These are phyloP conservation scores for Pseudotsuga menziesii DNA, from an alignment of 75 land plant genomes.

Conservation along the genomic window DNA sequence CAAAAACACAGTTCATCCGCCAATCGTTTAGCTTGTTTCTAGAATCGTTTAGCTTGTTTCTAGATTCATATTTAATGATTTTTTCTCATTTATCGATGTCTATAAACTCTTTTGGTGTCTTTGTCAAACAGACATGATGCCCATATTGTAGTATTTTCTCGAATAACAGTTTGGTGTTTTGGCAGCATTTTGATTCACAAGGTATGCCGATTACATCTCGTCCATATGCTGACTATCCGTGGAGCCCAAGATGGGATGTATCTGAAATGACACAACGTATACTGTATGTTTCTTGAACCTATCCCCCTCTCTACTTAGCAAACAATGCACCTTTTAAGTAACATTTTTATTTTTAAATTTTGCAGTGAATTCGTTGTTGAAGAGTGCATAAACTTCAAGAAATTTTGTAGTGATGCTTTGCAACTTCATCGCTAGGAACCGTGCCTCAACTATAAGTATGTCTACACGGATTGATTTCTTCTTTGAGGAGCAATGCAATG, in stretches of 20 bases:
- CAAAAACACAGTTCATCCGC: too few relatives aligned
- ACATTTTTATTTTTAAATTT: neutral
- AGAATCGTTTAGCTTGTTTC: too few relatives aligned
- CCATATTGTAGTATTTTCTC: neutral
- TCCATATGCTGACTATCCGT: constrained; percentile 65
- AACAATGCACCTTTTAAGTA: neutral
- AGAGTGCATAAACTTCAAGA: constrained; percentile 77
- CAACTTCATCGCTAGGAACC: constrained; percentile 18
- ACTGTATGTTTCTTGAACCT: constrained; percentile 37
- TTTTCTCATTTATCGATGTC: too few relatives aligned
- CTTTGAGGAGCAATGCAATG: too few relatives aligned
- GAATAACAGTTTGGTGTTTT: neutral
- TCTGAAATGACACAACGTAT: constrained; percentile 76
- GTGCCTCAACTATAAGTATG: neutral
- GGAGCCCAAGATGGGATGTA: constrained; percentile 97
- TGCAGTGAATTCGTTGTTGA: constrained; percentile 83
- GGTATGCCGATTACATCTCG: constrained; percentile 62
- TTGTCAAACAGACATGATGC: too few relatives aligned
- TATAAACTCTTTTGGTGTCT: too few relatives aligned
- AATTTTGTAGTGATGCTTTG: constrained; percentile 57
- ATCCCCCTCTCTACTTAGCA: neutral
- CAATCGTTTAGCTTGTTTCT: too few relatives aligned
- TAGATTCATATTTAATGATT: too few relatives aligned
- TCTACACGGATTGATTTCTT: neutral
- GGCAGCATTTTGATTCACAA: constrained; percentile 71